Evolutionary conservation across 257 asterid species (phyloP), one percentile per base, ranked within the genome.

Genomic region (Solanum medicagineum): DNA sequence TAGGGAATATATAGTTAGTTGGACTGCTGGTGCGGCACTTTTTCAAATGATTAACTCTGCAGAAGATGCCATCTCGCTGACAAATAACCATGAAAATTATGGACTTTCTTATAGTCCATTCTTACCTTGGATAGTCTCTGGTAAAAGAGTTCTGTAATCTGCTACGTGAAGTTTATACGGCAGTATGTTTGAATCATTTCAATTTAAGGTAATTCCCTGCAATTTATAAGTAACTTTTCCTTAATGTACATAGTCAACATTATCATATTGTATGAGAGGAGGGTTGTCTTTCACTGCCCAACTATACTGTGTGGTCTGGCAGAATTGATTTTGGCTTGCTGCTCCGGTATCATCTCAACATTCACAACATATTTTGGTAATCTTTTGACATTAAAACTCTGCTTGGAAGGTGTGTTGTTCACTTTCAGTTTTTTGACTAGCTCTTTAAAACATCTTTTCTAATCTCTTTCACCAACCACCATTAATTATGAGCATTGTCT

Each of bases 41-140:
- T 26, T 66, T 22, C 69, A 77, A 70, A 69, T 83, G 62, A 63
- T 54, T 45, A 57, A 47, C 66, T 36, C 81, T 53, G 44, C 57
- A 88, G 84, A 86, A 22, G 26, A 57, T n/a, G 68, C 59, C 85
- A 70, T 77, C 66, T 88, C 57, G 32, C 84, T 81, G 54, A 85
- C 36, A 83, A 49, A 77, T 29, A 53, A 53, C 65, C 65, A 53
- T 26, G 83, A 49, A 29, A 79, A 54, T 53, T 10, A 26, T 53
- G 83, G 83, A 26, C 63, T 5, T 79, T 47, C 14, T 79, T 75
- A 53, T 53, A 2, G 65, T 79, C 83, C 65, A 26, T 79, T 79
- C 29, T 79, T 79, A 79, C 83, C 47, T 3, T 32, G 84, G 65
- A 66, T 51, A 16, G 45, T 60, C 56, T 80, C 62, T 85, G 88